Evolutionary conservation across 75 land plant genomes (phyloP).

Genomic region (Pinus albicaulis): DNA sequence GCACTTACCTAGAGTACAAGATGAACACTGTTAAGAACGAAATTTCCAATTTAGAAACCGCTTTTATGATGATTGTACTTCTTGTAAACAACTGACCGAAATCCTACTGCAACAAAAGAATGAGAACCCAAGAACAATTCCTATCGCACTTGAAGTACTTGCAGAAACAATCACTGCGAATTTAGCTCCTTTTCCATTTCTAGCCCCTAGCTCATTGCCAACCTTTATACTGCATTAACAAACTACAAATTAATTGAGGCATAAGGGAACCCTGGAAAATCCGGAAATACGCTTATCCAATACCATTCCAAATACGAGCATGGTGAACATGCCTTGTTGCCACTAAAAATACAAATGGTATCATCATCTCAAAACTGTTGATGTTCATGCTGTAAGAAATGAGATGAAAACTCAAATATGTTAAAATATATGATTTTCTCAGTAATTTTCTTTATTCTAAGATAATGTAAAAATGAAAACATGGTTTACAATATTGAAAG

Average conservation of each 20-base stretch:
- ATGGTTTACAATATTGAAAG: not conserved
- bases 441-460: not conserved
- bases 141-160: constrained; percentile 14
- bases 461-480: no score
- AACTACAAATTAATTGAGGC: no score
- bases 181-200: constrained; percentile 36
- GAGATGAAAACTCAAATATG: not conserved
- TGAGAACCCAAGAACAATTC: constrained; percentile 9
- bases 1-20: constrained; percentile 28
- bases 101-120: constrained; percentile 10
- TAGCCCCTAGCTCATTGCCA: constrained; percentile 61
- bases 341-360: not conserved
- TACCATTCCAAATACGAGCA: no score
- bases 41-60: constrained; percentile 8
- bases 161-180: constrained; percentile 18
- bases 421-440: not conserved
- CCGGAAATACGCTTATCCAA: not conserved
- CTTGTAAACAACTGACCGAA: constrained; percentile 22
- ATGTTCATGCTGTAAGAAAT: not conserved
- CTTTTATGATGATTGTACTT: constrained; percentile 10
- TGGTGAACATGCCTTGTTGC: not conserved
- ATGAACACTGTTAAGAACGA: constrained; percentile 30
- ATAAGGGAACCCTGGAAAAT: not conserved
- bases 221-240: constrained; percentile 35
- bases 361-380: not conserved